phyloP scores from a whole-genome alignment of 2,329 filamentous ascomycete species.

The Fragosphaeria purpurea region DNA sequence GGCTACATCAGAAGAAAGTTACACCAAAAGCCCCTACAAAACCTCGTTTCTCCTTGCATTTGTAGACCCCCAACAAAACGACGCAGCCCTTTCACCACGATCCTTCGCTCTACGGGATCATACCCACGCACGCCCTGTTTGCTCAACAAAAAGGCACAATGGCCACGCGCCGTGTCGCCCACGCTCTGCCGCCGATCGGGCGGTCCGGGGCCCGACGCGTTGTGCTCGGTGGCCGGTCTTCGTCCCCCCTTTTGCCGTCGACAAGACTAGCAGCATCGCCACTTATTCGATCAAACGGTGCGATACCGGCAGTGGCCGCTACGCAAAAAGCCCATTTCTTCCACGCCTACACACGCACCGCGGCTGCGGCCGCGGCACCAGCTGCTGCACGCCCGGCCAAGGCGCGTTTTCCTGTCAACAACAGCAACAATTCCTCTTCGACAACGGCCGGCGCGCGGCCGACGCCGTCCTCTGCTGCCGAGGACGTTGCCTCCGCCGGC shows the following conservation, averaged over 20 bases:
- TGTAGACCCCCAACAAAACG: too few species aligned
- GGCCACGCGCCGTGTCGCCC: constrained; percentile 1
- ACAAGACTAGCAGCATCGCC: too few species aligned
- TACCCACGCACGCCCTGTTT: too few species aligned
- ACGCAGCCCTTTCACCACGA: too few species aligned
- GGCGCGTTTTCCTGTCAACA: neutral
- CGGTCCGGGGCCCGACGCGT: neutral
- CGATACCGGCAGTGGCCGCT: too few species aligned
- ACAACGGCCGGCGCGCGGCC: neutral
- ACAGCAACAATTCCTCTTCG: neutral
- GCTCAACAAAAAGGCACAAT: neutral
- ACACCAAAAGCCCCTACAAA: too few species aligned
- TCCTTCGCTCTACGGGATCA: too few species aligned
- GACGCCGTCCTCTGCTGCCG: neutral
- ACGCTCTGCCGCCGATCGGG: neutral
- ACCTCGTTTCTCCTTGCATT: too few species aligned
- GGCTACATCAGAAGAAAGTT: too few species aligned
- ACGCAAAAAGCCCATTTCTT: neutral
- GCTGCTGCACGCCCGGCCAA: constrained; percentile 3
- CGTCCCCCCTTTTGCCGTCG: too few species aligned
- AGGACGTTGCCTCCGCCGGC: constrained; percentile 5
- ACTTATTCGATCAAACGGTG: too few species aligned
- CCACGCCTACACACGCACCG: neutral
- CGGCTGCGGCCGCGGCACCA: neutral
- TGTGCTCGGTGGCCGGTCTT: too few species aligned